Conservation (phyloP, 2,329 filamentous ascomycete genomes). For the Lachnellula occidentalis region DNA sequence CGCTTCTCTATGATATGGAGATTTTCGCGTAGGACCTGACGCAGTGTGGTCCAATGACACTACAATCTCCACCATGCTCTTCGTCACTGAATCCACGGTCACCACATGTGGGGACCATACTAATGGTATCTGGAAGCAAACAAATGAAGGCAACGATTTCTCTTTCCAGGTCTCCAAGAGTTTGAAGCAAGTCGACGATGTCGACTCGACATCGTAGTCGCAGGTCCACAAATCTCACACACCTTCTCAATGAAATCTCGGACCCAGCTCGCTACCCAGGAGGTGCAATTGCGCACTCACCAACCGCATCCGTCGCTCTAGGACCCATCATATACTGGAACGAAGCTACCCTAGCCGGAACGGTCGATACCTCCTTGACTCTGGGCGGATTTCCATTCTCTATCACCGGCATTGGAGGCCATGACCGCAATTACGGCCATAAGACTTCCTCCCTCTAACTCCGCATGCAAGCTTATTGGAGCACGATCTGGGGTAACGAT, state of each 20-base stretch:
- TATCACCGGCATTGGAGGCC: background rate
- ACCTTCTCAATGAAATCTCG: background rate
- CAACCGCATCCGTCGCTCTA: background rate
- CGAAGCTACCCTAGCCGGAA: constrained; percentile 1
- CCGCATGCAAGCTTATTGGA: too few relatives aligned
- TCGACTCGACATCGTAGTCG: background rate
- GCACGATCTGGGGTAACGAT: too few relatives aligned
- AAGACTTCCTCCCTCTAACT: too few relatives aligned
- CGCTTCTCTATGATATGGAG: background rate
- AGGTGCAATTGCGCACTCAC: background rate
- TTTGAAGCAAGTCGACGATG: background rate
- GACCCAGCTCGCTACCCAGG: constrained; percentile 5
- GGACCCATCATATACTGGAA: constrained; percentile 2
- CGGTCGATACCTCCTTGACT: background rate
- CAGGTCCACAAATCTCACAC: background rate
- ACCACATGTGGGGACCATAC: background rate
- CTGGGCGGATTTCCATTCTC: background rate
- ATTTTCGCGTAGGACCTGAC: background rate
- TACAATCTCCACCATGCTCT: background rate
- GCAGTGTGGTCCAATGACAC: constrained; percentile 5
- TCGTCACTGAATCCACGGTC: constrained; percentile 1
- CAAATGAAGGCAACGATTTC: background rate
- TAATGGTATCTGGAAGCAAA: background rate
- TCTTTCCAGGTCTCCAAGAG: constrained; percentile 1
- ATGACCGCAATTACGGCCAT: background rate